A percentile compares a stretch with the other conserved stretches of the same genome.
phyloP scores from a whole-genome alignment of 2,329 filamentous ascomycete genomes.

The Gremmenia infestans region DNA sequence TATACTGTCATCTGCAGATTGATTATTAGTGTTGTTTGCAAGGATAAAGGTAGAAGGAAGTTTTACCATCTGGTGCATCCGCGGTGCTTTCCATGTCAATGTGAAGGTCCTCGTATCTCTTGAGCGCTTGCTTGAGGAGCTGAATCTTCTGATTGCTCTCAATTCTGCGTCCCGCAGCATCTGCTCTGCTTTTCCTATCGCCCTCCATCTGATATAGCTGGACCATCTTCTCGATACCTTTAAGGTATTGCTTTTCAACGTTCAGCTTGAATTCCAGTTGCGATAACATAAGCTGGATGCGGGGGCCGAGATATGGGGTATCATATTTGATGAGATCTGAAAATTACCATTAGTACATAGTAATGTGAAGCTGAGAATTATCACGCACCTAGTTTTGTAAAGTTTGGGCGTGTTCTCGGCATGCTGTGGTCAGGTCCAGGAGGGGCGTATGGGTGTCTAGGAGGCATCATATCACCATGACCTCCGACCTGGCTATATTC shows the following conservation, averaged over 20 bases:
- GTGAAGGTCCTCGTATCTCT: conserved; percentile 94
- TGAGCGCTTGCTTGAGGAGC: conserved; percentile 88
- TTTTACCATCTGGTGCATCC: conserved; percentile 74
- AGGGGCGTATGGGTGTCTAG: conserved; percentile 72
- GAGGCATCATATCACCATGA: conserved; percentile 71
- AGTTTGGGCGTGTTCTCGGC: conserved; percentile 79
- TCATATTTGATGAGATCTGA: conserved; percentile 98
- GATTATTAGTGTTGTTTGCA: conserved; percentile 1
- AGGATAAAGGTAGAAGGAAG: conserved; percentile 2
- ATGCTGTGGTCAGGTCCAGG: conserved; percentile 61
- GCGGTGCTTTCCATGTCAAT: conserved; percentile 77
- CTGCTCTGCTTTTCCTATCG: conserved; percentile 89
- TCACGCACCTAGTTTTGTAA: conserved; percentile 83
- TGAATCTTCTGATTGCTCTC: conserved; percentile 99
- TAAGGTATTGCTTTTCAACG: conserved; percentile 98
- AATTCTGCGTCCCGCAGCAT: conserved; percentile 82
- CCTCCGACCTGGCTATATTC: conserved; percentile 56
- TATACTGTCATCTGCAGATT: conserved; percentile 77
- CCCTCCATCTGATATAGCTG: conserved; percentile 96
- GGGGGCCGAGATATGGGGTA: conserved; percentile 87
- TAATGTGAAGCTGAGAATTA: conserved; percentile 5
- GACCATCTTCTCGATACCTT: conserved; percentile 99
- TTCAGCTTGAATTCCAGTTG: conserved; percentile 98
- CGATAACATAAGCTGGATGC: conserved; percentile 98
- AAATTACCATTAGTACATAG: conserved; percentile 13